Evolutionary conservation across 352 stramenopile genomes (phyloP), one percentile per base, ranked within the genome.

Genomic region (Aphanomyces invadans): DNA sequence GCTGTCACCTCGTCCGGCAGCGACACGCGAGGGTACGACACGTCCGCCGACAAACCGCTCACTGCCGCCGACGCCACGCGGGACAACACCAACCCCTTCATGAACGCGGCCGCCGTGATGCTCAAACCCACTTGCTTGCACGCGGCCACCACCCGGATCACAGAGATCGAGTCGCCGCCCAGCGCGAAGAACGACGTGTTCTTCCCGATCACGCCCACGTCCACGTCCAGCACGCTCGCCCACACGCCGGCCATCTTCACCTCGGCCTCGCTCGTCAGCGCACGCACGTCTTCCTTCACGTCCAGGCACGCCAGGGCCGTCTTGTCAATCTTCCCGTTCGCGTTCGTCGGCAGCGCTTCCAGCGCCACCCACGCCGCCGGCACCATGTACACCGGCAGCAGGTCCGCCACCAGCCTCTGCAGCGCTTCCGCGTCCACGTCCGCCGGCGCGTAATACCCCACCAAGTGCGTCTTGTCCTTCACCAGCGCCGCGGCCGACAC

Each of bases 381-480:
- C 29, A 95, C 89, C 1, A 83, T 83, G 60, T 92, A 95, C 68
- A 90, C 80, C 9, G 86, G 83, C 4, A 95, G 80, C 70, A 85
- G 88, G 39, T 80, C 76, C 60, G 85, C 87, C 31, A 95, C 56
- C 54, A 88, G 87, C 53, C 78, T 71, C 25, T 80, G 83, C 39
- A 92, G 74, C 53, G 74, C 86, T 42, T 77, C 78, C 25, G 77
- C 81, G 38, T 88, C 77, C 77, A 77, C 89, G 42, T 82, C 76
- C 57, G 88, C 79, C 11, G 83, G 81, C 4, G 94, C 83, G 65
- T 96, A 88, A 72, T 97, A 98, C 0, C 90, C 91, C 26, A 98
- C 88, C 3, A 98, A 76, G 10, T 90, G 83, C 71, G 97, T 97
- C 64, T 95, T 87, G 29, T 92, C 89, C 70, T 97, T 87, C 0